Evolutionary conservation across 1,139 yeast genomes (phyloP).

Genomic region (Sugiyamaella sp.): DNA sequence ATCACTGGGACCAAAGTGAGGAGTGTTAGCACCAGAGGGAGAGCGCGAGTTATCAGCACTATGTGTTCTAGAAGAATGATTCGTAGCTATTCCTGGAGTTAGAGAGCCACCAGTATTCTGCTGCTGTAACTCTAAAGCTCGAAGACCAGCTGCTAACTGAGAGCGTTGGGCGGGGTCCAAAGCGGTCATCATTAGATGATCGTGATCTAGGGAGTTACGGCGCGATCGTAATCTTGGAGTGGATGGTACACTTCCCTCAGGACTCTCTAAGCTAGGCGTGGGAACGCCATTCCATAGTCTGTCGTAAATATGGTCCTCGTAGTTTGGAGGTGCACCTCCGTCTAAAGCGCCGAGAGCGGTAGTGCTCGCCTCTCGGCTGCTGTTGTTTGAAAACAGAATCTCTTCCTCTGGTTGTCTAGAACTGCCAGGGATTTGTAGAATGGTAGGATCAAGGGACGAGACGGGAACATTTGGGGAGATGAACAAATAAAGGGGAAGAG

Average conservation of each 20-base stretch:
- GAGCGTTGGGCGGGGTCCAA: constrained; percentile 38
- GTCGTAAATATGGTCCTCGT: constrained; percentile 84
- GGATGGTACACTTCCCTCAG: constrained; percentile 53
- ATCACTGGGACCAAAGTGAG: constrained; percentile 24
- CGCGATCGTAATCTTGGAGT: constrained; percentile 38
- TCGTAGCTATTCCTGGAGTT: constrained; percentile 12
- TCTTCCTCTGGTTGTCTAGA: constrained; percentile 27
- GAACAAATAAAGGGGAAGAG: constrained; percentile 67
- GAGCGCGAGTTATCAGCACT: constrained; percentile 24
- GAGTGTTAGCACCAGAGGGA: constrained; percentile 37
- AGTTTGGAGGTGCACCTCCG: constrained; percentile 77
- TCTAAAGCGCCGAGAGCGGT: constrained; percentile 20
- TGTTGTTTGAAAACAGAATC: constrained; percentile 27
- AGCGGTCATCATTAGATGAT: constrained; percentile 35
- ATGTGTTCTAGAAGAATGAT: constrained; percentile 11
- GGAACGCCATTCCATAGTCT: constrained; percentile 73
- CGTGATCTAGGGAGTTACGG: constrained; percentile 39
- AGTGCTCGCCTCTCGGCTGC: constrained; percentile 17
- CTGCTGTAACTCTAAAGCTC: constrained; percentile 37
- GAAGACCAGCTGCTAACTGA: constrained; percentile 38
- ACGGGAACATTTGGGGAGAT: constrained; percentile 80
- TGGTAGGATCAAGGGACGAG: constrained; percentile 50
- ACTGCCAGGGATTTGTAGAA: constrained; percentile 25
- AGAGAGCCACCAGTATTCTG: constrained; percentile 3
- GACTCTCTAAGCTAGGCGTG: constrained; percentile 58